These are phyloP conservation scores for Circinella umbellata DNA, from an alignment of 371 early-diverging fungal genomes.

Conservation along the genomic window DNA sequence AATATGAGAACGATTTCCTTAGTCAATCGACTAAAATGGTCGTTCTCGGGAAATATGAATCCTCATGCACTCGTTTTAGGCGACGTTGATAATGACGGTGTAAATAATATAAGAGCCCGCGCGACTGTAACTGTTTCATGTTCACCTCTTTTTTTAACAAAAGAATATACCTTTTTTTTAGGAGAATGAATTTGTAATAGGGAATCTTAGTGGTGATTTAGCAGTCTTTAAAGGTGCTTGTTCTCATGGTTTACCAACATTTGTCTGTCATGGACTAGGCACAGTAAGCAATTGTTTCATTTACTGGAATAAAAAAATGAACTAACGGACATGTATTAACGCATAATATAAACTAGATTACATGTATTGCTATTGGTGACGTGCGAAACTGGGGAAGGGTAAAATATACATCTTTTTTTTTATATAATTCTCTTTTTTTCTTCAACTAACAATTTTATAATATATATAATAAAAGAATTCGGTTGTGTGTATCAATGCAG, in stretches of 20 bases:
- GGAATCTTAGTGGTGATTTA: slow-evolving; percentile 77
- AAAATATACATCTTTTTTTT: not conserved
- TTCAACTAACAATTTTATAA: too few relatives aligned
- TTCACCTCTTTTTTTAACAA: not conserved
- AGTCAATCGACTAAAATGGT: slow-evolving; percentile 77
- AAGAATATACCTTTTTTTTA: slow-evolving; percentile 23
- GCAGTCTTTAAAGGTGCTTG: slow-evolving; percentile 81
- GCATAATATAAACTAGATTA: slow-evolving; percentile 46
- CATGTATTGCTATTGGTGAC: slow-evolving; percentile 72
- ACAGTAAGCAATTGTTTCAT: slow-evolving; percentile 45
- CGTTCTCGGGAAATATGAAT: slow-evolving; percentile 82
- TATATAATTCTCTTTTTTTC: too few relatives aligned
- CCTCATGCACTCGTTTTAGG: slow-evolving; percentile 82
- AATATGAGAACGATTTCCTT: slow-evolving; percentile 71
- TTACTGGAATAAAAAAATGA: not conserved
- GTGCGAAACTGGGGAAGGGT: slow-evolving; percentile 65
- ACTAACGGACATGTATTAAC: not conserved
- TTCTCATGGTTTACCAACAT: slow-evolving; percentile 54
- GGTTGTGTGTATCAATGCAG: slow-evolving; percentile 68
- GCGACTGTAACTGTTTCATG: too few relatives aligned
- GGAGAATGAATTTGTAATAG: slow-evolving; percentile 86
- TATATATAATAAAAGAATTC: slow-evolving; percentile 47
- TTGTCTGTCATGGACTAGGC: slow-evolving; percentile 64
- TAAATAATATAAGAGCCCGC: slow-evolving; percentile 28
- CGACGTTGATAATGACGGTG: slow-evolving; percentile 82